Conservation (phyloP, 768 basidiomycete species). For the Omphalotus guepiniiformis region DNA sequence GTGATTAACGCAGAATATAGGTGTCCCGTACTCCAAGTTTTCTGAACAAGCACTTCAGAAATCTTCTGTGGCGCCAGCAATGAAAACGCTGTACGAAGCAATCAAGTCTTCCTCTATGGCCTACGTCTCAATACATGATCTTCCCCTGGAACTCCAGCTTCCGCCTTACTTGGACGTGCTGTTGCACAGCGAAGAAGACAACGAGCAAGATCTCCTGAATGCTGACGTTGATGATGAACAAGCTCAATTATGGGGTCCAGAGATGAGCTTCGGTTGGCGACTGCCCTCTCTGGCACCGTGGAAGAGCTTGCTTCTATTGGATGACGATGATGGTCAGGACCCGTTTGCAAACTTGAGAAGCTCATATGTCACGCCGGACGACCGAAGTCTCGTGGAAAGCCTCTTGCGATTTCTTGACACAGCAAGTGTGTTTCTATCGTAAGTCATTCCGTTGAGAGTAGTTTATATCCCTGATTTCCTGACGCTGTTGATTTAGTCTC, state of each 20-base stretch:
- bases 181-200: constrained; percentile 60
- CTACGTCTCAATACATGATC: constrained; percentile 69
- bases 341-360: constrained; percentile 57
- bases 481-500: constrained; percentile 40
- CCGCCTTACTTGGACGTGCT: constrained; percentile 76
- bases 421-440: constrained; percentile 75
- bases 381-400: constrained; percentile 63
- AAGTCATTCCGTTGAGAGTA: constrained; percentile 24
- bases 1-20: constrained; percentile 29
- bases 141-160: constrained; percentile 82
- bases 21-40: constrained; percentile 55
- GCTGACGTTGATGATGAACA: constrained; percentile 47
- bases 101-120: constrained; percentile 75
- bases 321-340: constrained; percentile 50
- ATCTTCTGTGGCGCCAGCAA: constrained; percentile 74
- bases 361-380: constrained; percentile 58
- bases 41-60: constrained; percentile 52
- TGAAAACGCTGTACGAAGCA: constrained; percentile 75
- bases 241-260: constrained; percentile 56
- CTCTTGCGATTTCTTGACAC: constrained; percentile 73
- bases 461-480: constrained; percentile 1
- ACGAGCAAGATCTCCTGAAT: constrained; percentile 47
- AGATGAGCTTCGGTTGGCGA: constrained; percentile 68
- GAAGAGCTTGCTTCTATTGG: constrained; percentile 84
- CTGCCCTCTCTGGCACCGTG: constrained; percentile 78